These are phyloP conservation scores for Botrytis fragariae DNA, from an alignment of 2,329 filamentous ascomycete species.

Conservation along the genomic window DNA sequence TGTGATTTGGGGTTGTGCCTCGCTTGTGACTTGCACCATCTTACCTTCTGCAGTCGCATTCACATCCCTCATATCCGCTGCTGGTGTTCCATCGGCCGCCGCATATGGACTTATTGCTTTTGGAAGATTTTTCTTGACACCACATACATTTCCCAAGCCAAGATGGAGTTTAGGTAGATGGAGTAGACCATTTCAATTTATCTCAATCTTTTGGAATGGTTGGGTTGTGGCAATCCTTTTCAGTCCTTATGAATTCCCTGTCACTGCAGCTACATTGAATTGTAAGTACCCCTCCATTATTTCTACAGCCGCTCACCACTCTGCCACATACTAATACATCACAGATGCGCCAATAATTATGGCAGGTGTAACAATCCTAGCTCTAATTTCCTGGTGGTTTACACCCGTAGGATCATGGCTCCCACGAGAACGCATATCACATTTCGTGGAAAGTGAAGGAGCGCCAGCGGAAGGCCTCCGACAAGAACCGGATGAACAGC, in stretches of 20 bases:
- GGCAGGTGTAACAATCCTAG: constrained; percentile 23
- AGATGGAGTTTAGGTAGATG: constrained; percentile 23
- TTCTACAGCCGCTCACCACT: background rate
- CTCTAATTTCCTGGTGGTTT: constrained; percentile 24
- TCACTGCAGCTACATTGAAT: constrained; percentile 17
- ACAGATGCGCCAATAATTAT: constrained; percentile 24
- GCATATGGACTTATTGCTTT: constrained; percentile 24
- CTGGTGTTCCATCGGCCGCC: constrained; percentile 23
- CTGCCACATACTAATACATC: background rate
- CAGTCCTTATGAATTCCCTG: constrained; percentile 18
- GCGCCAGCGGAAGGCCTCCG: constrained; percentile 6
- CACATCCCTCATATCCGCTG: constrained; percentile 22
- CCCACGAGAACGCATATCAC: constrained; percentile 19
- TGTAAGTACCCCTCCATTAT: background rate
- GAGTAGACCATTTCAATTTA: constrained; percentile 19
- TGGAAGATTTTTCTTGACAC: constrained; percentile 24
- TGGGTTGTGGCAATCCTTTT: constrained; percentile 24
- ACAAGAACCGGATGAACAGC: background rate
- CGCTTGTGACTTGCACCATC: constrained; percentile 23
- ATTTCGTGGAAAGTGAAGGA: constrained; percentile 20
- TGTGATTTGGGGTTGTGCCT: constrained; percentile 20
- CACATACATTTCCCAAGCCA: constrained; percentile 20
- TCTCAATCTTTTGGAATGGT: constrained; percentile 25
- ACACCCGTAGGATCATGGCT: constrained; percentile 17
- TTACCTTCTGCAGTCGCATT: constrained; percentile 25